Evolutionary conservation across 2,329 filamentous ascomycete species (phyloP).

Genomic region (Erysiphe pulchra): DNA sequence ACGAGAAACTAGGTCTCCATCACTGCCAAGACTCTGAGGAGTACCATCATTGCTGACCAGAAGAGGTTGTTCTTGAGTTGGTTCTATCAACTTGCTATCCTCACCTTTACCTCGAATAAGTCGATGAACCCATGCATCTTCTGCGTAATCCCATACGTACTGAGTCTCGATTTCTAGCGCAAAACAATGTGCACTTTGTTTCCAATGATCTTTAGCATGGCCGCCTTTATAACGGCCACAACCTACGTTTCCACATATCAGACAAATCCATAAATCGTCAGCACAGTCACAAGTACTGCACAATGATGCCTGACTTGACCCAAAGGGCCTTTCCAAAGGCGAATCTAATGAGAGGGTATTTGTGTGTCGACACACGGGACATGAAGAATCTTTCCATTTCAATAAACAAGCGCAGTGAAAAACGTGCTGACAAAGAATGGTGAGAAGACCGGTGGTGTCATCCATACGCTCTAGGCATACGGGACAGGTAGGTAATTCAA

Average conservation of each 20-base stretch:
- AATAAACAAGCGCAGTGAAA: conserved; percentile 93
- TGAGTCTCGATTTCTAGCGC: conserved; percentile 82
- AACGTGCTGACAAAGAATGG: conserved; percentile 89
- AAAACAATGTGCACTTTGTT: conserved; percentile 70
- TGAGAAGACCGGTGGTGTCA: conserved; percentile 81
- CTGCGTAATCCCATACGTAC: conserved; percentile 93
- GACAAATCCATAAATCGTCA: conserved; percentile 78
- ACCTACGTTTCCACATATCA: conserved; percentile 78
- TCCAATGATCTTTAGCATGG: conserved; percentile 83
- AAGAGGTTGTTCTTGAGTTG: conserved; percentile 15
- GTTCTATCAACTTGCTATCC: conserved; percentile 75
- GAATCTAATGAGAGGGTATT: conserved; percentile 22
- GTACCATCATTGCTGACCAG: conserved; percentile 5
- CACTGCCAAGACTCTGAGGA: conserved; percentile 5
- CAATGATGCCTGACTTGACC: conserved; percentile 35
- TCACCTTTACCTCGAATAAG: conserved; percentile 85
- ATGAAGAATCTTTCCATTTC: conserved; percentile 86
- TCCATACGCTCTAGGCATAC: conserved; percentile 97
- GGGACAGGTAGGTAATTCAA: conserved; percentile 85
- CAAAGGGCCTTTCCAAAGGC: conserved; percentile 27
- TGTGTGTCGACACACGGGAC: conserved; percentile 83
- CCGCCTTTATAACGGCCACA: conserved; percentile 87
- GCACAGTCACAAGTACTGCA: conserved; percentile 61
- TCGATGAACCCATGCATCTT: conserved; percentile 86
- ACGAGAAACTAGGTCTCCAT: conserved; percentile 44